A percentile compares a stretch with the other conserved stretches of the same genome.
phyloP scores from a whole-genome alignment of 108 stramenopile species.

The Nitzschia putrida region DNA sequence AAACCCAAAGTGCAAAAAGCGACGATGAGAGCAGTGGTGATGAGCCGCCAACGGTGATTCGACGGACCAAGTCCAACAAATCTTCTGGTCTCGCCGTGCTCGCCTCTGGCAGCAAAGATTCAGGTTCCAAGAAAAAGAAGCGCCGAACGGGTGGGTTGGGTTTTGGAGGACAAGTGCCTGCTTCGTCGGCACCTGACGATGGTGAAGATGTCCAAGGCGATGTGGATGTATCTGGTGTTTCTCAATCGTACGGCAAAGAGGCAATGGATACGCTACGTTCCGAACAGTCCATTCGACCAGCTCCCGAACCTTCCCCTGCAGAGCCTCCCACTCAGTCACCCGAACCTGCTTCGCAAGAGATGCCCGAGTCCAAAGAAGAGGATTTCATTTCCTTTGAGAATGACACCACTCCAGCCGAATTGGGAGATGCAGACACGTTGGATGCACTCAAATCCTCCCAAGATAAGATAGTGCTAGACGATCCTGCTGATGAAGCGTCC shows the following conservation, averaged over 20 bases:
- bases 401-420: background rate
- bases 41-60: background rate
- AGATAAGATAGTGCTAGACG: slow-evolving; percentile 2
- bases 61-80: background rate
- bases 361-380: background rate
- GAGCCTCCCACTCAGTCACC: background rate
- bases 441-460: background rate
- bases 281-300: slow-evolving; percentile 42
- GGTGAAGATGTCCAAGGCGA: slow-evolving; percentile 2
- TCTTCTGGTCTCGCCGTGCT: too few relatives aligned
- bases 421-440: background rate
- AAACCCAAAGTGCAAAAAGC: slow-evolving; percentile 20
- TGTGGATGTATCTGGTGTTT: background rate
- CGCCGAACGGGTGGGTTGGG: slow-evolving; percentile 27
- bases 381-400: slow-evolving; percentile 9
- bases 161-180: slow-evolving; percentile 25
- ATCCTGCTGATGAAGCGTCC: slow-evolving; percentile 25
- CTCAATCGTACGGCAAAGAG: slow-evolving; percentile 49
- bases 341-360: background rate
- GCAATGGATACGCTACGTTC: slow-evolving; percentile 56
- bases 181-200: slow-evolving; percentile 22
- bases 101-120: too few relatives aligned
- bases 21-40: slow-evolving; percentile 14
- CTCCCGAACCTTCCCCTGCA: background rate
- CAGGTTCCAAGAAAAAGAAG: slow-evolving; percentile 33